Percentiles rank a stretch among this genome's conserved stretches.
Evolutionary conservation across 352 stramenopile genomes (phyloP).

Genomic region (Phytophthora tentaculata): DNA sequence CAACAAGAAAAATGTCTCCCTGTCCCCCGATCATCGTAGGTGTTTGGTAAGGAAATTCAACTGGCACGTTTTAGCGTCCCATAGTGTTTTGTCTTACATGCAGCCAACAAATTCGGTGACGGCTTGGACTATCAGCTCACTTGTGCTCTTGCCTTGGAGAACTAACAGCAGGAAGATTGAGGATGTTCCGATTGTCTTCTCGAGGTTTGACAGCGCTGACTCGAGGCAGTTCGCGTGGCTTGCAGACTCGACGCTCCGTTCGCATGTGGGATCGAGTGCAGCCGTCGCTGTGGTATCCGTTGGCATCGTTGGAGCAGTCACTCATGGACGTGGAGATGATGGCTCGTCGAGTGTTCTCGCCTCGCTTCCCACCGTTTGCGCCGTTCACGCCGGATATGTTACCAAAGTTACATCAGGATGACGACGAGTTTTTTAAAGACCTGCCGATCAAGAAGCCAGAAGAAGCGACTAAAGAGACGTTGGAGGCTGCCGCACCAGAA

Average conservation of each 20-base stretch:
- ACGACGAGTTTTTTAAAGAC: constrained; percentile 64
- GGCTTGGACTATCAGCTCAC: constrained; percentile 10
- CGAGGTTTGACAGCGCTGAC: neutral
- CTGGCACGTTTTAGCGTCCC: constrained; percentile 35
- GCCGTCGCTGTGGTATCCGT: constrained; percentile 53
- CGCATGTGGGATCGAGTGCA: constrained; percentile 57
- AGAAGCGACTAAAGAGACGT: constrained; percentile 21
- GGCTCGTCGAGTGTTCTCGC: constrained; percentile 38
- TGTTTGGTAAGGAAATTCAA: constrained; percentile 41
- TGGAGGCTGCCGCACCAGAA: constrained; percentile 11
- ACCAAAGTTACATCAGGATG: constrained; percentile 32
- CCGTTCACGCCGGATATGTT: constrained; percentile 28
- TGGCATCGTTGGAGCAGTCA: constrained; percentile 70
- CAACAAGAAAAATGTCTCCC: constrained; percentile 26
- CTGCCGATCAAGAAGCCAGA: constrained; percentile 39
- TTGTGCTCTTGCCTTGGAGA: constrained; percentile 13
- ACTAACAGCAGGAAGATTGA: neutral
- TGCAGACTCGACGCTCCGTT: constrained; percentile 33
- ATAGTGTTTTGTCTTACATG: constrained; percentile 8
- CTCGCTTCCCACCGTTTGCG: constrained; percentile 37
- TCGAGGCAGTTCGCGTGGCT: constrained; percentile 7
- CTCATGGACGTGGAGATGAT: constrained; percentile 65
- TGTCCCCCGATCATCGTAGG: constrained; percentile 29
- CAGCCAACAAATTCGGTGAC: constrained; percentile 1
- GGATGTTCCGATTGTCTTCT: neutral